Evolutionary conservation across 1,139 yeast genomes (phyloP), one percentile per base, ranked within the genome.

Genomic region (Protomyces gravidus): DNA sequence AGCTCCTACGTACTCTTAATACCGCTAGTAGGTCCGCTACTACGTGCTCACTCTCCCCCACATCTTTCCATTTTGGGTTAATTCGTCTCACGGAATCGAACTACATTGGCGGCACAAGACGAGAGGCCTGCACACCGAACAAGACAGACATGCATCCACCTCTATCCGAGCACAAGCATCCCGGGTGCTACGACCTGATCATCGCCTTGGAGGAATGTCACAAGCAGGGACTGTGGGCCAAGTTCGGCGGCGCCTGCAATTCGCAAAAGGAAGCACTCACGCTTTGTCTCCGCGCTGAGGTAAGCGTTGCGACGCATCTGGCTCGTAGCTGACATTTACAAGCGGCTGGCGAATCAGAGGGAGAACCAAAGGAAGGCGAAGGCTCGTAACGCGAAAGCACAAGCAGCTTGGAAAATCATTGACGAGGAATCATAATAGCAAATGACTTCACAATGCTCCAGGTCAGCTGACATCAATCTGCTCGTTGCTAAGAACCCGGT

Each of bases 351-450:
- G 9, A 55, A 48, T 21, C 59, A 55, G 25, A 50, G 53, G n/a
- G 53, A 48, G 17, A 55, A 55, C 15, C 59, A 55, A 25, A 36
- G 39, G 13, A 48, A 45, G 33, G 59, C 53, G n/a, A 40, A 40
- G 11, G 49, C 32, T 13, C 19, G 53, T n/a, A 55, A 55, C 15
- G 36, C 25, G 15, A 55, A 49, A 27, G 59, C 53, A 19, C 48
- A 42, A 13, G 53, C 36, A 23, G 53, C 48, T 2, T 55, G 59
- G 70, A 2, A 84, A 85, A 71, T 73, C 95, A 64, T 82, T 80
- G 74, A 81, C 87, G 69, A 89, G 89, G 63, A 78, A 77, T 19
- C 95, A 94, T 0, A 89, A 80, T 69, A 86, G 85, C 69, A 84
- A 86, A 6, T 92, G 78, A 67, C 85, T 80, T 28, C 32, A 9